Conservation (phyloP, 179 eudicot genomes). For the Actinidia chinensis region DNA sequence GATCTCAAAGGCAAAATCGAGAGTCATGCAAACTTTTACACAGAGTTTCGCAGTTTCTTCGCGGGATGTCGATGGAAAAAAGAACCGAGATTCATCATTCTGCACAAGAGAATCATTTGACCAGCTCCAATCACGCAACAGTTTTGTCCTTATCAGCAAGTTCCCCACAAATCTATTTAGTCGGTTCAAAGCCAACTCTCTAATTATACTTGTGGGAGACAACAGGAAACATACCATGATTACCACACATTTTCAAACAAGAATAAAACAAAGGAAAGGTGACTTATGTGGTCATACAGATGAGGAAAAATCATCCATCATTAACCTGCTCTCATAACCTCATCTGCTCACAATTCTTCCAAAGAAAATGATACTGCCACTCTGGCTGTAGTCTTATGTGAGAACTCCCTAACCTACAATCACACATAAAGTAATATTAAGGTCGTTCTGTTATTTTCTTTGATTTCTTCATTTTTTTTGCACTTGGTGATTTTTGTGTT, state of each 20-base stretch:
- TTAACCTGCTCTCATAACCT: conserved; percentile 93
- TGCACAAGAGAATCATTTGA: conserved; percentile 95
- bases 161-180: conserved; percentile 82
- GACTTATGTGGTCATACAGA: conserved; percentile 44
- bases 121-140: conserved; percentile 98
- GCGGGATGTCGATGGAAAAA: no score
- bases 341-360: conserved; percentile 95
- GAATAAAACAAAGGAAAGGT: neutral
- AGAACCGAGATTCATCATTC: no score
- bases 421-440: no score
- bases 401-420: conserved; percentile 69
- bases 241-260: neutral
- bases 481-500: no score
- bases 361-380: conserved; percentile 87
- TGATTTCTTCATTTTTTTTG: no score
- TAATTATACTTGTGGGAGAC: neutral
- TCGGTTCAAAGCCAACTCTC: neutral
- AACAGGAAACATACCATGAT: neutral
- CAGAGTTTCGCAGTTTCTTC: no score
- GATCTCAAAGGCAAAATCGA: no score
- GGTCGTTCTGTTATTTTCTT: no score
- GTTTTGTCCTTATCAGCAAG: conserved; percentile 96
- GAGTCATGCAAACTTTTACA: no score
- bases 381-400: conserved; percentile 96
- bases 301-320: conserved; percentile 99